phyloP scores from a whole-genome alignment of 75 land plant genomes.

The Pinus taeda region DNA sequence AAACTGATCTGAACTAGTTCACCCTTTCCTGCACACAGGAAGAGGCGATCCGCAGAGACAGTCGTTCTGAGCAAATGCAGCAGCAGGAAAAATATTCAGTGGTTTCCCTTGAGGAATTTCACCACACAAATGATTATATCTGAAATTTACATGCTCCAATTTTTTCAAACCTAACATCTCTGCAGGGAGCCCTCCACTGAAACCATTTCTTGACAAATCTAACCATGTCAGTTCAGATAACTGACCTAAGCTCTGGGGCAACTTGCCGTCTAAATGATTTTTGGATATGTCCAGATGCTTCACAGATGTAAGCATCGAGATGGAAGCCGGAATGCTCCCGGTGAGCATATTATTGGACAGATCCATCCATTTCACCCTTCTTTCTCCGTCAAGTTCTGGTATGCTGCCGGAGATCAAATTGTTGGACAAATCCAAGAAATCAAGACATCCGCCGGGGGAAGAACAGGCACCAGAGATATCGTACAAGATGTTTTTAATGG shows the following conservation, averaged over 20 bases:
- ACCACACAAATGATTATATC: conserved; percentile 64
- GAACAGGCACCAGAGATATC: conserved; percentile 12
- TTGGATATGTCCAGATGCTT: conserved; percentile 47
- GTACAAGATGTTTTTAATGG: conserved; percentile 28
- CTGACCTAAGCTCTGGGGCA: conserved; percentile 53
- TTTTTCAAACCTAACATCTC: conserved; percentile 28
- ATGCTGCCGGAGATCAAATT: conserved; percentile 42
- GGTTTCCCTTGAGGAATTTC: conserved; percentile 67
- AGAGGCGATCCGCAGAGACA: conserved; percentile 76
- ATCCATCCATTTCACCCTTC: conserved; percentile 31
- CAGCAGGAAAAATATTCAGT: conserved; percentile 30
- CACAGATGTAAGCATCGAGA: conserved; percentile 35
- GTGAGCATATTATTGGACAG: conserved; percentile 50
- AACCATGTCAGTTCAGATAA: conserved; percentile 45
- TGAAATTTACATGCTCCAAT: conserved; percentile 49
- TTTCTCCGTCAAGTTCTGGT: conserved; percentile 35
- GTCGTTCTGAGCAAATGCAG: conserved; percentile 65
- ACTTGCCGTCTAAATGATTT: conserved; percentile 48
- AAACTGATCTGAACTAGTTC: neutral
- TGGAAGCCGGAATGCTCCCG: conserved; percentile 71
- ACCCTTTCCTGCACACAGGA: conserved; percentile 40
- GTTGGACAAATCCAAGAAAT: conserved; percentile 37
- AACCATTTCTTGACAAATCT: conserved; percentile 53
- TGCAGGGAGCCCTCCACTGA: conserved; percentile 59
- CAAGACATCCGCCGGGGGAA: conserved; percentile 30